Evolutionary conservation across 345 rosid genomes (phyloP).

Genomic region (Boechera stricta): DNA sequence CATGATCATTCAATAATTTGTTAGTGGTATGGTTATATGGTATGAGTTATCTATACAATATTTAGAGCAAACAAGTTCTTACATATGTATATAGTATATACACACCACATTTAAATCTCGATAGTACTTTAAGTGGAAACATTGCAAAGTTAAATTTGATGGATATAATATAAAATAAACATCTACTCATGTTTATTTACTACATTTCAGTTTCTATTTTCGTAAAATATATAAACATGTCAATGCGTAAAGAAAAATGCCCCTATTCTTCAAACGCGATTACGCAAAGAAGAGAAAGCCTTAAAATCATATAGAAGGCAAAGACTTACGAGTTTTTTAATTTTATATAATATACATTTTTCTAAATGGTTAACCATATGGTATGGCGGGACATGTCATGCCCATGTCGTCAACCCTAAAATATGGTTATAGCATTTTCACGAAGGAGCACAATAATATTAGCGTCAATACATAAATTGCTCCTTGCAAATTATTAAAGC

Average conservation of each 20-base stretch:
- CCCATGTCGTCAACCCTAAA: slow-evolving; percentile 32
- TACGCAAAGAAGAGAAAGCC: neutral
- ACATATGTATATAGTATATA: too few relatives aligned
- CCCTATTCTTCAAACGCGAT: neutral
- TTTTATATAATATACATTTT: neutral
- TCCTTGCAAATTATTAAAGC: slow-evolving; percentile 12
- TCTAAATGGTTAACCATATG: slow-evolving; percentile 24
- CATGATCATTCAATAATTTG: neutral
- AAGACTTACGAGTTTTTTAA: neutral
- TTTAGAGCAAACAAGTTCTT: neutral
- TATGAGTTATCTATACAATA: neutral
- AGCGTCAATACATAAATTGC: slow-evolving; percentile 1
- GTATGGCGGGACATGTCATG: slow-evolving; percentile 31
- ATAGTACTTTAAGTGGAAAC: neutral
- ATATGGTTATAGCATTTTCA: slow-evolving; percentile 9
- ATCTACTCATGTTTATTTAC: neutral
- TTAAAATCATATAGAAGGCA: neutral
- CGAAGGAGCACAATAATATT: slow-evolving; percentile 23
- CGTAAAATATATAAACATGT: neutral
- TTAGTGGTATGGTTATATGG: neutral
- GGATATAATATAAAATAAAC: neutral
- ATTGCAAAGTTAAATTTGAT: neutral
- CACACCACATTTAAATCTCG: neutral
- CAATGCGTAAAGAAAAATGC: neutral
- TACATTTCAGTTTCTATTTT: neutral